phyloP scores from a whole-genome alignment of 805 yeast genomes.

The Sugiyamaella marilandica region DNA sequence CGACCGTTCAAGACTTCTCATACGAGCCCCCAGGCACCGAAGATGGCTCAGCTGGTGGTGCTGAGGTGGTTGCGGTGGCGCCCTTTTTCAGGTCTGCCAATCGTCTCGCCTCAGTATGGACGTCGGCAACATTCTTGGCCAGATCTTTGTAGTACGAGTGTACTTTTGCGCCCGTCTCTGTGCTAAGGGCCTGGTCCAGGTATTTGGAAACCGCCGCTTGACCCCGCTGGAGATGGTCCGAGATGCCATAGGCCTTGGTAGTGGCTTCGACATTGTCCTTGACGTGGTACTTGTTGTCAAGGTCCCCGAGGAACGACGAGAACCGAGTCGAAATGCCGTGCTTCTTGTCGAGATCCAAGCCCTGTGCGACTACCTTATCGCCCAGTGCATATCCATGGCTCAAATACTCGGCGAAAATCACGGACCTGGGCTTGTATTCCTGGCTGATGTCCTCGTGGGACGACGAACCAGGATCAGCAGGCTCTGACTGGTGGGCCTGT shows the following conservation, averaged over 20 bases:
- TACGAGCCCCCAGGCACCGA: slow-evolving; percentile 9
- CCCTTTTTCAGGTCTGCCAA: slow-evolving; percentile 55
- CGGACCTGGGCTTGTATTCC: slow-evolving; percentile 71
- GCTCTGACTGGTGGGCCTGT: slow-evolving; percentile 17
- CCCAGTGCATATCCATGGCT: slow-evolving; percentile 67
- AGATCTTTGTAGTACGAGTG: slow-evolving; percentile 56
- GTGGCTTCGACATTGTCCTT: slow-evolving; percentile 47
- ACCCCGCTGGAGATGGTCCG: slow-evolving; percentile 35
- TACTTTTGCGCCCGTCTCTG: slow-evolving; percentile 50
- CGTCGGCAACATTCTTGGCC: slow-evolving; percentile 53
- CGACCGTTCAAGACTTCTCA: slow-evolving; percentile 8
- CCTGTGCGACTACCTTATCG: slow-evolving; percentile 56
- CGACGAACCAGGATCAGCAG: slow-evolving; percentile 19
- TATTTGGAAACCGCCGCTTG: slow-evolving; percentile 21
- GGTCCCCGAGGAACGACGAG: slow-evolving; percentile 46
- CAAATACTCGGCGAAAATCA: slow-evolving; percentile 70
- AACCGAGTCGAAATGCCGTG: slow-evolving; percentile 58
- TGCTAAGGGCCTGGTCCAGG: slow-evolving; percentile 35
- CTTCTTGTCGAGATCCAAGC: slow-evolving; percentile 58
- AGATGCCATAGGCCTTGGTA: slow-evolving; percentile 41
- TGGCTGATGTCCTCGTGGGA: slow-evolving; percentile 52
- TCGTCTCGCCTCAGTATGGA: slow-evolving; percentile 70
- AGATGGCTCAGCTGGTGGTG: slow-evolving; percentile 9
- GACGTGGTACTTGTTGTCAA: slow-evolving; percentile 60
- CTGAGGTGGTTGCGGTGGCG: slow-evolving; percentile 9